Evolutionary conservation across 768 basidiomycete genomes (phyloP), one percentile per base, ranked within the genome.

Genomic region (Mycena haematopus): DNA sequence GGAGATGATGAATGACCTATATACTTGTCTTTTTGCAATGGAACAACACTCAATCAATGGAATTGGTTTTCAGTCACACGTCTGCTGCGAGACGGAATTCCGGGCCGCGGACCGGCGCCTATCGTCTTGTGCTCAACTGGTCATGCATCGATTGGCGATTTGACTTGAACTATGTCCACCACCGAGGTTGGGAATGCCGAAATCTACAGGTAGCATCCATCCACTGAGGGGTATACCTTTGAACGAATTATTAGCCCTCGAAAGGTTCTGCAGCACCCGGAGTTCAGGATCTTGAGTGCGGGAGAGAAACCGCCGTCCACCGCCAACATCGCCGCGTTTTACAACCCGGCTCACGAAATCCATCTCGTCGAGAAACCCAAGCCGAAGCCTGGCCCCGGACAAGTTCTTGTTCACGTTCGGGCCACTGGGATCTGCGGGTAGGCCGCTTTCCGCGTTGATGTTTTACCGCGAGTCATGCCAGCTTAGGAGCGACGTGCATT

Each of bases 401-500:
- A 89, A 66, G 88, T 89, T 29, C 77, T 89, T 8, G 72, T 89
- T 10, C 86, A 88, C 67, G 86, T 89, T 44, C 82, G 85, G 47
- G 85, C 88, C 10, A 89, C 87, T 15, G 88, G 88, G 1, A 89
- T 89, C 42, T 89, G 88, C 68, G 88, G 88, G 87, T 85, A 67
- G 56, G 83, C 73, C 19, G 47, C 35, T 17, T 14, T 15, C 29
- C 33, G 47, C 27, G 38, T 27, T n/a, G n/a, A 54, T 29, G 44
- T 56, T 14, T 27, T 38, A 10, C 2, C 49, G 31, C 10, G 19
- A 2, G 57, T 24, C 33, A 56, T 13, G 15, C 47, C 56, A 36
- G 36, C 52, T 59, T 58, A 89, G 88, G 79, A 88, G 86, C 50
- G 88, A 89, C 62, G 85, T 90, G 66, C 88, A 90, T 70, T 89